Percentiles rank a stretch among this genome's conserved stretches.
These are phyloP conservation scores for Magnusiomyces paraingens DNA, from an alignment of 1,139 yeast genomes.

Conservation along the genomic window DNA sequence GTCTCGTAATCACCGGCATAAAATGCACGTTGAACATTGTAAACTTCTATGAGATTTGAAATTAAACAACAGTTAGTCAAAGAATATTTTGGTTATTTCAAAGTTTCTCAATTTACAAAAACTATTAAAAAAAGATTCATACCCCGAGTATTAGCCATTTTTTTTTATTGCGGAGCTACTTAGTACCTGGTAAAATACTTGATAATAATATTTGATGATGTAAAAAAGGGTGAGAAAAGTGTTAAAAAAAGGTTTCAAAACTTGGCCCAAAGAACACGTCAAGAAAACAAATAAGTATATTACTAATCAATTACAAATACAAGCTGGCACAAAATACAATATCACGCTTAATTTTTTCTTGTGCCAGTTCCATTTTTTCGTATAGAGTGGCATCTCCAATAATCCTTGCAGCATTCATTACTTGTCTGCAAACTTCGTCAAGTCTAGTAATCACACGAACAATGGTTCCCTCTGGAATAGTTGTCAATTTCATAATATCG, in stretches of 20 bases:
- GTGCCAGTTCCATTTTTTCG: constrained; percentile 85
- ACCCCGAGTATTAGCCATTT: too few species aligned
- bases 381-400: constrained; percentile 89
- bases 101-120: not conserved
- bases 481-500: constrained; percentile 80
- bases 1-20: constrained; percentile 36
- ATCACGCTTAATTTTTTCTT: constrained; percentile 90
- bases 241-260: not conserved
- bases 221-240: too few species aligned
- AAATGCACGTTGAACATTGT: constrained; percentile 35
- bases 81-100: not conserved
- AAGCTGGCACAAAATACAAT: constrained; percentile 96
- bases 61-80: not conserved
- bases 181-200: too few species aligned
- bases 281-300: not conserved
- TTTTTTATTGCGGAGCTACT: too few species aligned
- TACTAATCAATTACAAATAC: constrained; percentile 46
- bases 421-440: constrained; percentile 93
- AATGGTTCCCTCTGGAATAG: constrained; percentile 94
- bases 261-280: constrained; percentile 4
- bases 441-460: constrained; percentile 93
- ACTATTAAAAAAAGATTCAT: too few species aligned
- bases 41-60: constrained; percentile 24
- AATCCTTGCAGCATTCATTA: constrained; percentile 86
- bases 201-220: too few species aligned